Evolutionary conservation across 306 rosid genomes (phyloP).

Genomic region (Phaseolus lunatus): DNA sequence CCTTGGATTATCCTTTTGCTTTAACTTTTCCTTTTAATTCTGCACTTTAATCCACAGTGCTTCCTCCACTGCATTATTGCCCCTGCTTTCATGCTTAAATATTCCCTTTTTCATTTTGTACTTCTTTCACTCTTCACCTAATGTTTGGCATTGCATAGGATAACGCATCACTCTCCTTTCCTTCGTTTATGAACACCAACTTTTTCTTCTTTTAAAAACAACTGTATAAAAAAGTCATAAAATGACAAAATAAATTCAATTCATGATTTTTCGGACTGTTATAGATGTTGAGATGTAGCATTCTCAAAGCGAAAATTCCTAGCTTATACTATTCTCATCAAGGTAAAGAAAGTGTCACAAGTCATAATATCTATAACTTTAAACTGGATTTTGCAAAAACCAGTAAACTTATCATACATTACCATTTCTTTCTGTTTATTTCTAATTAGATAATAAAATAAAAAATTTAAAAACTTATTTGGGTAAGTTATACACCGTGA

Average conservation of each 20-base stretch:
- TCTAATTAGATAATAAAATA: too few species aligned
- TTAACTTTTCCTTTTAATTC: constrained; percentile 67
- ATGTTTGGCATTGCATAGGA: constrained; percentile 27
- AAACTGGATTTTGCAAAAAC: too few species aligned
- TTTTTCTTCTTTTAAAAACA: background rate
- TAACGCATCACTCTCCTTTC: constrained; percentile 18
- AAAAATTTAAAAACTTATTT: too few species aligned
- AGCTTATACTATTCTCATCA: background rate
- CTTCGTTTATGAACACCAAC: background rate
- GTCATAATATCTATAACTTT: too few species aligned
- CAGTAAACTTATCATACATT: too few species aligned
- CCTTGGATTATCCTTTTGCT: constrained; percentile 53
- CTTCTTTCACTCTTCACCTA: constrained; percentile 34
- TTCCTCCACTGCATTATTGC: constrained; percentile 51
- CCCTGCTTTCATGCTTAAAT: constrained; percentile 43
- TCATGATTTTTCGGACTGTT: background rate
- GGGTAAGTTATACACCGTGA: background rate
- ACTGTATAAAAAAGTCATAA: background rate
- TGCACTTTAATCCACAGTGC: constrained; percentile 55
- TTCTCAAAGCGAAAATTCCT: background rate
- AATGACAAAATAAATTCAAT: background rate
- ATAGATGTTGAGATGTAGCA: background rate
- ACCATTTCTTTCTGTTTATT: too few species aligned
- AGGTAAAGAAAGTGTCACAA: too few species aligned
- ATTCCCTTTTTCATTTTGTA: constrained; percentile 41